Evolutionary conservation across 306 rosid species (phyloP), one percentile per base, ranked within the genome.

Genomic region (Lathyrus aphaca): DNA sequence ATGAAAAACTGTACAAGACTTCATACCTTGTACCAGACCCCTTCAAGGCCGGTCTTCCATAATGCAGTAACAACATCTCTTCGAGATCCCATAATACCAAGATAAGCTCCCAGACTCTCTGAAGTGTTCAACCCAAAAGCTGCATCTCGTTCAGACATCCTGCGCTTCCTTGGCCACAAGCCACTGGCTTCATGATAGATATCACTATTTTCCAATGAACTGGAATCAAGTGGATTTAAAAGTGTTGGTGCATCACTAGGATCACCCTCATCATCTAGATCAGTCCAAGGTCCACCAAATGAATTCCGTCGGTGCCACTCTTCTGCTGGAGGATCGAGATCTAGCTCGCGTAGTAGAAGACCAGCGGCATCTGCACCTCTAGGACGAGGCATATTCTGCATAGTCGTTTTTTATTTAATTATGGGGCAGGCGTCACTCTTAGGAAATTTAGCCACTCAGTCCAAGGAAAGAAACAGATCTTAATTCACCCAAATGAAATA

Each of bases 61-160:
- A 80, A 58, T 8, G 98, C 86, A 66, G 96, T 87, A 73, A 94
- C 86, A 78, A 90, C 97, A 81, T 94, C 98, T 82, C 98, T 87
- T 19, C 98, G 92, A 71, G 98, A 94, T 79, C 98, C 98, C 97
- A 94, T 94, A 81, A 94, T 88, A 78, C 98, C 98, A 19, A 94
- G 98, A 78, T 87, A 94, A 68, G 87, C 91, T 68, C 98, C 98
- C 19, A 90, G 75, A 51, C 95, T 96, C 39, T 84, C 87, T 19
- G 96, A 94, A 53, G 95, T 85, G 75, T 88, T 94, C 78, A 94
- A 78, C 68, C 97, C 97, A 85, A 94, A 94, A 82, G 97, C 98
- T 56, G 98, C 98, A 84, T 94, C 98, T 83, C 98, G 82, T 80
- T 94, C 98, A 55, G 96, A 88, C 82, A 94, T 73, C 81, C 97